These are phyloP conservation scores for Babjeviella inositovora DNA, from an alignment of 805 yeast species.

Conservation along the genomic window DNA sequence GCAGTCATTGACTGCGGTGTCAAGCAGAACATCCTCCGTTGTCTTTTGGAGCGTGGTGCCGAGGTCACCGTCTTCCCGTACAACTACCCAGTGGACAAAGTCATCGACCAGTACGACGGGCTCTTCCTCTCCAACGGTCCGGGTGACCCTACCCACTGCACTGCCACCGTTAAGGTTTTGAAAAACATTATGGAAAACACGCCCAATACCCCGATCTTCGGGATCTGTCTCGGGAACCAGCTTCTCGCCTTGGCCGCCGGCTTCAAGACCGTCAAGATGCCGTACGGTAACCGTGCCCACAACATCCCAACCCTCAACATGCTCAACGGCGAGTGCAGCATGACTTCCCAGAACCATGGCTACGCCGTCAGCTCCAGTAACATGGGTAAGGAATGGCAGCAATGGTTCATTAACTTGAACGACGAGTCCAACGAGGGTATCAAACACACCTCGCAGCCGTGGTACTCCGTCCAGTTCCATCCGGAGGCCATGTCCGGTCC, in stretches of 20 bases:
- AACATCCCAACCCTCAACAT: constrained; percentile 92
- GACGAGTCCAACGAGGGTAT: constrained; percentile 97
- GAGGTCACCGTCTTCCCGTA: constrained; percentile 94
- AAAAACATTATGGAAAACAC: constrained; percentile 48
- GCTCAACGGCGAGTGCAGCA: constrained; percentile 85
- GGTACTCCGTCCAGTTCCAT: constrained; percentile 95
- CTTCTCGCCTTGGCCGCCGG: constrained; percentile 90
- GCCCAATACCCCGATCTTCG: constrained; percentile 76
- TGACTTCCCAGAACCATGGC: constrained; percentile 98
- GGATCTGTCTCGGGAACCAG: constrained; percentile 97
- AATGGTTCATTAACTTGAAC: constrained; percentile 83
- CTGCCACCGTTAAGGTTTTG: constrained; percentile 60
- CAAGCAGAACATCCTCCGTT: constrained; percentile 91
- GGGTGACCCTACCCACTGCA: constrained; percentile 92
- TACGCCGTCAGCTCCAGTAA: constrained; percentile 85
- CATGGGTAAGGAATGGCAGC: constrained; percentile 62
- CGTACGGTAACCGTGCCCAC: constrained; percentile 98
- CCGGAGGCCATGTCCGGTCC: constrained; percentile 99
- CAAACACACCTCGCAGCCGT: constrained; percentile 77
- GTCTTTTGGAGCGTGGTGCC: constrained; percentile 89
- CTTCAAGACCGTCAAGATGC: constrained; percentile 81
- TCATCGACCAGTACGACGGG: constrained; percentile 90
- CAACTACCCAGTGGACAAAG: constrained; percentile 82
- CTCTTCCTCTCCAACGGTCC: constrained; percentile 92
- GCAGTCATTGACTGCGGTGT: constrained; percentile 98